Conservation (phyloP, 495 filamentous ascomycete species). For the Thermothielavioides terrestris region DNA sequence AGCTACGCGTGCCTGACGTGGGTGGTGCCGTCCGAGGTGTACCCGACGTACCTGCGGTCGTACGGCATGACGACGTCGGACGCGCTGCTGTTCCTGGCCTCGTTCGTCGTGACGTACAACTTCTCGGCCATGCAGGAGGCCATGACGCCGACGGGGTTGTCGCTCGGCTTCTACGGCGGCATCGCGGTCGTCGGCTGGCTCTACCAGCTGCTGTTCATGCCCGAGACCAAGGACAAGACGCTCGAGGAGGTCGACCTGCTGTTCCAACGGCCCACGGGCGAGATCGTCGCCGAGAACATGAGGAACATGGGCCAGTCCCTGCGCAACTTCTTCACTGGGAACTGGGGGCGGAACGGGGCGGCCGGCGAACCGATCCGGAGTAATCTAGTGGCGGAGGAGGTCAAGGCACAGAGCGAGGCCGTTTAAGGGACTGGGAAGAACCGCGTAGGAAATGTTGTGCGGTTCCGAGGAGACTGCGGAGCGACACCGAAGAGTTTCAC, state of each 20-base stretch:
- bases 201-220: slow-evolving; percentile 7
- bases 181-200: background rate
- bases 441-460: too few species aligned
- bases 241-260: slow-evolving; percentile 4
- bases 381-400: background rate
- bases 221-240: slow-evolving; percentile 6
- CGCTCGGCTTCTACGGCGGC: slow-evolving; percentile 2
- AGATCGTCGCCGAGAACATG: background rate
- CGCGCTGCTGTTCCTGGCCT: slow-evolving; percentile 1
- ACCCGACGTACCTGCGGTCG: slow-evolving; percentile 6
- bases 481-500: too few species aligned
- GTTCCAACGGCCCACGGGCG: background rate
- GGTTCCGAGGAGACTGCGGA: too few species aligned
- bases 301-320: background rate
- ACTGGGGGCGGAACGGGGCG: background rate
- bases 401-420: background rate
- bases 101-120: slow-evolving; percentile 5
- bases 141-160: slow-evolving; percentile 1
- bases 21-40: slow-evolving; percentile 6
- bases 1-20: slow-evolving; percentile 3
- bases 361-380: background rate
- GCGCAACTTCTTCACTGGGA: background rate
- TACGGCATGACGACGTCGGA: slow-evolving; percentile 5
- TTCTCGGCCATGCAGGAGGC: slow-evolving; percentile 4
- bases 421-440: too few species aligned